Evolutionary conservation across 192 early-diverging fungal genomes (phyloP), one percentile per base, ranked within the genome.

Genomic region (Chytriomyces hyalinus): DNA sequence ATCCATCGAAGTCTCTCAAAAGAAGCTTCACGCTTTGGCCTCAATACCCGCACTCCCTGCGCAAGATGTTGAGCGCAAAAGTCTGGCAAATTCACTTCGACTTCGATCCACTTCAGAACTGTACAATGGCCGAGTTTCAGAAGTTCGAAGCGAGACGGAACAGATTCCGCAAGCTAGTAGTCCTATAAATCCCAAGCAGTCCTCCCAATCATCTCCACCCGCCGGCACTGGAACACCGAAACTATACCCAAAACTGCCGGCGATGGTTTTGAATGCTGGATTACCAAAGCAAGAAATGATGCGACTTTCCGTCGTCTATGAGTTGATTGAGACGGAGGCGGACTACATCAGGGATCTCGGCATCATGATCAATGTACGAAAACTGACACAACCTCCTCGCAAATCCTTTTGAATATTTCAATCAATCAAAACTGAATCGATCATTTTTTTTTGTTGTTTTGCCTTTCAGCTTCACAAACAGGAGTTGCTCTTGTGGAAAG

Each of bases 291-390:
- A 73, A 49, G 88, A 89, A 67, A 24, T 88, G 69, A 89, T 89
- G 88, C 48, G 88, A 24, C 63, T 89, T 59, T 79, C 72, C n/a
- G 87, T 80, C 13, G 84, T 89, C 13, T 89, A 89, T 75, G 88
- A 89, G 76, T 61, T 89, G 57, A 85, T 89, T 76, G 88, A 88
- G 73, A 89, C 88, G 1, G 88, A 89, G 79, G 75, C 81, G 48
- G 88, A 89, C 61, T 89, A 88, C 77, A 78, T 85, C 26, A 64
- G 82, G 47, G 88, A 89, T 78, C 67, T 89, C 24, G 61, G 76
- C 20, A 71, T 84, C 51, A 89, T 89, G 82, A 79, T 89, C 17
- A 84, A 81, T 75, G 88, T 89, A 61, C 67, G 80, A 59, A 4
- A 9, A 36, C 1, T 36, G 36, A 36, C 4, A 26, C 24, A 26